Evolutionary conservation across 2,329 filamentous ascomycete genomes (phyloP), one percentile per base, ranked within the genome.

Genomic region (Trichoderma aggressivum): DNA sequence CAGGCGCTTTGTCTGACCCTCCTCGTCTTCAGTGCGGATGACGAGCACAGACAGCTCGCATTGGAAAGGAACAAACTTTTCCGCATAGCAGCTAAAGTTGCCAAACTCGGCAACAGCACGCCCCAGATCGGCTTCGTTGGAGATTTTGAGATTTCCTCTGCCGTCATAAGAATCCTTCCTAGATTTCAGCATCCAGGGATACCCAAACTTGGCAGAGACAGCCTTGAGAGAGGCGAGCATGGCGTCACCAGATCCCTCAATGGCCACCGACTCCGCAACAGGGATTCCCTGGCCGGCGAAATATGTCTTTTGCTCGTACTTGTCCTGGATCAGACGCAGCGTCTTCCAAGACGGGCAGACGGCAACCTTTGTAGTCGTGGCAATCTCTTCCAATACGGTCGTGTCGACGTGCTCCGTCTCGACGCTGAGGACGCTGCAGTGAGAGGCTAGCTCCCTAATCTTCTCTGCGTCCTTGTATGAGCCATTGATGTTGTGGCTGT

Each of bases 381-480:
- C 89, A 71, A 98, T 89, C 78, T 97, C 92, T 81, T 97, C 93
- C 5, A 98, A 87, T 28, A 96, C 91, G 67, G 93, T 86, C n/a
- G 94, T 96, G 80, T 98, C 90, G 71, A 98, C 92, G 82, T 98
- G 95, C 84, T 98, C 95, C 74, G 97, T 98, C 82, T 98, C 95
- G 16, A 97, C 93, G 0, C 94, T 98, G 73, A 98, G 85, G 18
- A 97, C 89, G 79, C 97, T 93, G 76, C 90, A 94, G 39, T 86
- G 83, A 50, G 87, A 83, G 2, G 95, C 94, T n/a, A 98, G 86
- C 79, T 93, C 86, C 56, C 90, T 89, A 74, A 98, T 94, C 74
- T 92, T 91, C 39, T 88, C 88, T 0, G 91, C 85, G 75, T 97
- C 92, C 79, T 94, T 94, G 86, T 97, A 98, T 0, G 94, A 97